phyloP scores from a whole-genome alignment of 257 asterid genomes.

The Nicotiana tomentosiformis region DNA sequence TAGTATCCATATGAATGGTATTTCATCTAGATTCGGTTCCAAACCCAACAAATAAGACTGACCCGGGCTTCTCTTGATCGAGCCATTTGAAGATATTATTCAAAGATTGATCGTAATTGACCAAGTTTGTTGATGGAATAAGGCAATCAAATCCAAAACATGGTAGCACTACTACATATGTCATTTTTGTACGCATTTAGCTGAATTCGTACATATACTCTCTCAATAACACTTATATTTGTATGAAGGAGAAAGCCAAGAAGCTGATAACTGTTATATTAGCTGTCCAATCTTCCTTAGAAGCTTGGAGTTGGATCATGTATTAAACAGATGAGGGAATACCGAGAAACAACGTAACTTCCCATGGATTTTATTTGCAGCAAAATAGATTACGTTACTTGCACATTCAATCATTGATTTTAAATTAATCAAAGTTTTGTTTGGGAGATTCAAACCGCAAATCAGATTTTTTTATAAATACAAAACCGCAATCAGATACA shows the following conservation, averaged over 20 bases:
- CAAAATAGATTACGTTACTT: not conserved
- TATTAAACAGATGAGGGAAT: not conserved
- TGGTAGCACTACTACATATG: slow-evolving; percentile 26
- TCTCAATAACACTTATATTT: no score
- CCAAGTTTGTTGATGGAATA: slow-evolving; percentile 4
- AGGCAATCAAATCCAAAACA: slow-evolving; percentile 31
- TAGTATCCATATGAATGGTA: no score
- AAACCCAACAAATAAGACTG: no score
- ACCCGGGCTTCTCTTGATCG: no score
- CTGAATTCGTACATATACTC: not conserved
- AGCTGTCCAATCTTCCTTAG: not conserved
- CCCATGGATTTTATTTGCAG: not conserved
- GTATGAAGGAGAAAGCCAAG: no score
- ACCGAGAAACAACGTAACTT: not conserved
- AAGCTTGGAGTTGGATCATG: not conserved
- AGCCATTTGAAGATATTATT: no score
- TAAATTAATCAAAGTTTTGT: not conserved
- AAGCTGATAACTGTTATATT: no score
- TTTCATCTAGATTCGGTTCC: no score
- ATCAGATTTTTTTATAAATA: no score
- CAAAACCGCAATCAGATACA: no score
- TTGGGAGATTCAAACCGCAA: not conserved
- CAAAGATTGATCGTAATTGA: not conserved
- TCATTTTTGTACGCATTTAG: not conserved
- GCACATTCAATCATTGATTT: not conserved